A percentile compares a stretch with the other conserved stretches of the same genome.
These are phyloP conservation scores for Aspergillus panamensis DNA, from an alignment of 495 filamentous ascomycete species.

Conservation along the genomic window DNA sequence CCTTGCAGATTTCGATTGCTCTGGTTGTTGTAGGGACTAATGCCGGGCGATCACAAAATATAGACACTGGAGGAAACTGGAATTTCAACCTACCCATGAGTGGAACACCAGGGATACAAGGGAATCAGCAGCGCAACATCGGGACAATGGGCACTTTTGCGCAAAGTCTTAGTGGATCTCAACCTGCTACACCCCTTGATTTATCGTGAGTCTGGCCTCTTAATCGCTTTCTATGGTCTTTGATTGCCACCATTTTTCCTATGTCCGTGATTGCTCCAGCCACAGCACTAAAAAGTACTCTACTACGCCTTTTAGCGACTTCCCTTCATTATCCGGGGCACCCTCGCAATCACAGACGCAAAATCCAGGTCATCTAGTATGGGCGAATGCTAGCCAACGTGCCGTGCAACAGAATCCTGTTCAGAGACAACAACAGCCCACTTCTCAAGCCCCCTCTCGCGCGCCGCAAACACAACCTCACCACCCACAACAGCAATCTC, in stretches of 20 bases:
- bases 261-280: conserved; percentile 6
- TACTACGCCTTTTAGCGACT: conserved; percentile 57
- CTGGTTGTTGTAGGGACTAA: conserved; percentile 26
- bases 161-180: conserved; percentile 74
- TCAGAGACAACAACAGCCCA: conserved; percentile 62
- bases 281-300: conserved; percentile 19
- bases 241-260: conserved; percentile 6
- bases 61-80: conserved; percentile 69
- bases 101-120: conserved; percentile 56
- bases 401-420: conserved; percentile 57
- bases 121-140: conserved; percentile 58
- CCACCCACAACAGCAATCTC: conserved; percentile 56
- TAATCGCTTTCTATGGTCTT: background rate
- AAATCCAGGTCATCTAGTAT: conserved; percentile 58
- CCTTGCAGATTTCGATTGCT: conserved; percentile 8
- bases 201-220: conserved; percentile 63
- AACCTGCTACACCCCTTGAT: conserved; percentile 71
- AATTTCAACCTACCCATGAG: conserved; percentile 74
- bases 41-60: conserved; percentile 28
- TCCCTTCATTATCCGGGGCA: conserved; percentile 73
- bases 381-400: conserved; percentile 61
- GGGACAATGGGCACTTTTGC: conserved; percentile 69
- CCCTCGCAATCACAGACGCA: conserved; percentile 61
- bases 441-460: conserved; percentile 45
- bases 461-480: conserved; percentile 50